Base-by-base conservation (phyloP, 768 basidiomycete species). In the Psilocybe cyanescens region DNA sequence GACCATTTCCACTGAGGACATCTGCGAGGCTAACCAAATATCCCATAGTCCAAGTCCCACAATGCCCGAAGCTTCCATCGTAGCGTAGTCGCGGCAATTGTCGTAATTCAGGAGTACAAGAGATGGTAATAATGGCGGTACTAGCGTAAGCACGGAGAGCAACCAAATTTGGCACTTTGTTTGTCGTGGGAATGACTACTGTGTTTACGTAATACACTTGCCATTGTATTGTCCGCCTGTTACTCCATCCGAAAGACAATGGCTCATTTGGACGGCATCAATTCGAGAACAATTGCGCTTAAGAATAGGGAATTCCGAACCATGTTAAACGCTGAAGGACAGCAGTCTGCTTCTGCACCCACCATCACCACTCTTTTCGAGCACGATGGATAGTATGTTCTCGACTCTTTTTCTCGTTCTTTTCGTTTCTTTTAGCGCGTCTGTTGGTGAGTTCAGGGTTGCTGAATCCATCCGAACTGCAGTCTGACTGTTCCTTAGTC, bases 391-490 rank as follows among this genome's bases (percentile, higher is more conserved):
- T 46, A 37, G 59, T 31, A 79, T 81, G 78, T 71, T 78, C 64
- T 72, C 72, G 67, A 67, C 63, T 55, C 63, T 71, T 64, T 65
- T 77, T 65, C 66, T 78, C 64, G 62, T 72, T 68, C 56, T 76
- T 62, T 71, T 65, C 60, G 54, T 76, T 63, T 60, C 70, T 65
- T 67, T 76, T 55, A 61, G 67, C 64, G 72, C 70, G 63, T 71
- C 69, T 71, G 77, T 72, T 70, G 72, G 80, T 81, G 67, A 72
- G 80, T 73, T 35, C 33, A 35, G 0, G 33, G 33, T 35, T 35
- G 9, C 4, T 19, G 37, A 8, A n/a, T 5, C 44, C 55, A 51
- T 30, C 41, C 19, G 39, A 50, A 33, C 46, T 29, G 30, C n/a
- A 28, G 19, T 57, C 35, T 67, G 29, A 63, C 59, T 29, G 41